Base-by-base conservation (phyloP, 2,329 filamentous ascomycete species). In the Berkeleyomyces rouxiae region DNA sequence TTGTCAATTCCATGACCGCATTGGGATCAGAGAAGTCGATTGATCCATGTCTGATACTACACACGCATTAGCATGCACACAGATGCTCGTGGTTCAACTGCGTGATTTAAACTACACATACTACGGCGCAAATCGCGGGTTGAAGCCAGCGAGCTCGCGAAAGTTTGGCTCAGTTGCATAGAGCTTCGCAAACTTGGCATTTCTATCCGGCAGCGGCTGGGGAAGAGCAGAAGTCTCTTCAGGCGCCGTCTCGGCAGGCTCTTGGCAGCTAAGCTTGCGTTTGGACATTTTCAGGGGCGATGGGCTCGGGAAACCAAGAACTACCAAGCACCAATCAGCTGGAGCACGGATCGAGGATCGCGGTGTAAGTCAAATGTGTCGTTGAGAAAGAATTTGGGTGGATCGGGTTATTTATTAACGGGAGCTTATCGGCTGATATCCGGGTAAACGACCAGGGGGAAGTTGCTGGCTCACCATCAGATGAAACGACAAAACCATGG, bases 21-120 rank as follows among this genome's bases (percentile, higher is more conserved):
- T 79, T 75, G 3, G 91, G 86, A 68, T 96, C 81, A 60, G 82
- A 85, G 68, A 97, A 97, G 73, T 96, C 84, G 36, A 96, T 77
- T 66, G 85, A 82, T 7, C 75, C 71, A 13, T 72, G 67, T 43
- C 73, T 73, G 46, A 75, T 67, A 5, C 74, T 76, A 63, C 47
- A 55, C 10, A 46, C 2, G 31, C 16, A 42, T 46, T 59, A 46
- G 40, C 13, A 13, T 33, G 31, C 36, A 4, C 11, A n/a, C 39
- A 31, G 7, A 11, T 42, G 11, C 7, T 5, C 39, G 47, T 42
- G 53, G 36, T 36, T n/a, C 7, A 11, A 37, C 2, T n/a, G 36
- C 10, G 16, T 40, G 7, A 36, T 16, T 9, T 37, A 6, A 55
- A 10, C 9, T 40, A 33, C 23, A 53, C 72, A 13, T 68, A 79